These are phyloP conservation scores for Linnemannia hyalina DNA, from an alignment of 192 early-diverging fungal species.

Conservation along the genomic window DNA sequence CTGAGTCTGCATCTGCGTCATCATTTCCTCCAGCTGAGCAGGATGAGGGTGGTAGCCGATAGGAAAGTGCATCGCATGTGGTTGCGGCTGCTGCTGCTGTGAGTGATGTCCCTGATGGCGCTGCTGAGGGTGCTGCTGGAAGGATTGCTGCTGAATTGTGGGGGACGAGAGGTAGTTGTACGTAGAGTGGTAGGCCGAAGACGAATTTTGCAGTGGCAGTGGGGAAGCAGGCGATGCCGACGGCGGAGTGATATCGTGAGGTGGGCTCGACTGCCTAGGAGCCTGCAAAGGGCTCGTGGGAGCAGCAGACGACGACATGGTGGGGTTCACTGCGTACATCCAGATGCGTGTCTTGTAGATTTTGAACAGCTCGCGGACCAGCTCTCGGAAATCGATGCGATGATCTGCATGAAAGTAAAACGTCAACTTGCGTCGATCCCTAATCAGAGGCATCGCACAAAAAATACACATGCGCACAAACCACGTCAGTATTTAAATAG, in stretches of 20 bases:
- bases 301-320: not conserved
- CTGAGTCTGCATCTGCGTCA: conserved; percentile 31
- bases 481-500: not conserved
- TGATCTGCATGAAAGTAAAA: conserved; percentile 96
- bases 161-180: not conserved
- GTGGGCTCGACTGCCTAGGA: not conserved
- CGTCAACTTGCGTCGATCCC: conserved; percentile 96
- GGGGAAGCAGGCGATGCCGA: conserved; percentile 12
- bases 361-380: conserved; percentile 96
- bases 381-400: conserved; percentile 96
- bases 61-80: not conserved
- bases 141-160: not conserved
- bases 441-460: conserved; percentile 28
- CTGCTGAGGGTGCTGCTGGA: conserved; percentile 9
- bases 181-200: not conserved
- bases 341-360: conserved; percentile 98
- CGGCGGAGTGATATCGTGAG: not conserved
- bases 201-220: not conserved
- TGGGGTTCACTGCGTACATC: conserved; percentile 76
- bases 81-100: conserved; percentile 4
- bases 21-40: conserved; percentile 24
- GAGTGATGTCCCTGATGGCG: not conserved
- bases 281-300: not conserved
- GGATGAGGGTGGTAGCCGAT: conserved; percentile 9
- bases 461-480: not conserved